Evolutionary conservation across 1,284 basidiomycete genomes (phyloP).

Genomic region (Ganoderma sinense): DNA sequence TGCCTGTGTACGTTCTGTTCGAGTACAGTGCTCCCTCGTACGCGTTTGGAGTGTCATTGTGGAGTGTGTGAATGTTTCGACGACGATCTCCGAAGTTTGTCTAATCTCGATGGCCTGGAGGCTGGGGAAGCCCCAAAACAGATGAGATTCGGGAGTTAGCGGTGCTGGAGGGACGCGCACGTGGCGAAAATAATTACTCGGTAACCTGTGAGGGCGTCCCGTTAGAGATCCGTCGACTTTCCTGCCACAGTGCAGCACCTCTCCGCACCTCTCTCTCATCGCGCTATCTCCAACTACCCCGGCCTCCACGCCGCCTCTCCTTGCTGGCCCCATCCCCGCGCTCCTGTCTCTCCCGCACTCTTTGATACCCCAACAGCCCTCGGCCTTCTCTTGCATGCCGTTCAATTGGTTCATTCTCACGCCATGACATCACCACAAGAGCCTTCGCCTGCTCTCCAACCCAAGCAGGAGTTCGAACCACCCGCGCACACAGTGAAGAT

Average conservation of each 20-base stretch:
- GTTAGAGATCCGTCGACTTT: slow-evolving; percentile 19
- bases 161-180: neutral
- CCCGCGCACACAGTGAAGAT: slow-evolving; percentile 21
- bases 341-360: neutral
- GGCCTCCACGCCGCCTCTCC: slow-evolving; percentile 10
- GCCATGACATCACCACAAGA: slow-evolving; percentile 32
- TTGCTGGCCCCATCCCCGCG: neutral
- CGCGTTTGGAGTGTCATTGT: neutral
- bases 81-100: neutral
- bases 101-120: neutral
- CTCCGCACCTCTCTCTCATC: slow-evolving; percentile 4
- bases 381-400: slow-evolving; percentile 21
- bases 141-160: neutral
- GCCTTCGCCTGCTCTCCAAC: slow-evolving; percentile 19
- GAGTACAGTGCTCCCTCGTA: slow-evolving; percentile 13
- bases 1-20: slow-evolving; percentile 7
- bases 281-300: slow-evolving; percentile 6
- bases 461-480: slow-evolving; percentile 21
- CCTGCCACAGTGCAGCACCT: slow-evolving; percentile 19
- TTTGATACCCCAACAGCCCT: neutral
- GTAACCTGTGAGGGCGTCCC: neutral
- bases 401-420: slow-evolving; percentile 21
- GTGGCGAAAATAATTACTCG: slow-evolving; percentile 12
- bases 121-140: neutral
- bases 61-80: slow-evolving; percentile 1